Evolutionary conservation across 495 filamentous ascomycete species (phyloP), one percentile per base, ranked within the genome.

Genomic region (Penicillium coprophilum): DNA sequence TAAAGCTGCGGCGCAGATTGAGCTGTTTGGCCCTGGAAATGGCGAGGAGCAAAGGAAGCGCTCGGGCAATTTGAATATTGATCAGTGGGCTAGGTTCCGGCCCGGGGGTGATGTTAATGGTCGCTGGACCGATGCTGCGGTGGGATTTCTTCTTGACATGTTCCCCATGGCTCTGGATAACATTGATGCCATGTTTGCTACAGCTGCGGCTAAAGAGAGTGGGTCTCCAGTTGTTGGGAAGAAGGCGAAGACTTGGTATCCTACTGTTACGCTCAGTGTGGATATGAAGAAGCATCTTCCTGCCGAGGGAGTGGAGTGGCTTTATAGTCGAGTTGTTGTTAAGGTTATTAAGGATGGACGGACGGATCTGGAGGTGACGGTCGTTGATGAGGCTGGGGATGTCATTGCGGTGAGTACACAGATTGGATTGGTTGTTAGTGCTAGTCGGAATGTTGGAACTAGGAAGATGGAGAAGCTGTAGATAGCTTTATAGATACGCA

Each of bases 261-360:
- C 89, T 0, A 95, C 89, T 3, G 70, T 94, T 15, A 76, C 87
- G 20, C 69, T 91, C 68, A 85, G 84, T 57, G 56, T 90, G 24
- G 87, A 90, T 58, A 70, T 87, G 46, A 90, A 90, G 73, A 83
- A 82, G 61, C 62, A 69, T 15, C 68, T 90, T 44, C 85, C 85
- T 6, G 65, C 68, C 15, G 73, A 73, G 24, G 86, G 86, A 0
- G 80, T 80, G 38, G 78, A 87, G 59, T 90, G 87, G 87, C 63
- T 92, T 46, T 85, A 82, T 64, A 73, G 78, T 52, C 77, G 87
- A 34, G 69, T 85, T 9, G 70, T 77, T 34, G 76, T 78, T 0
- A 86, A 82, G 68, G 68, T 77, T 71, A 81, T 89, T 21, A 71
- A 74, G 40, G 78, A 84, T 57, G 88, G 87, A 4, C 67, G 85